A percentile compares a stretch with the other conserved stretches of the same genome.
These are phyloP conservation scores for Ajuga reptans DNA, from an alignment of 305 asterid genomes.

Conservation along the genomic window DNA sequence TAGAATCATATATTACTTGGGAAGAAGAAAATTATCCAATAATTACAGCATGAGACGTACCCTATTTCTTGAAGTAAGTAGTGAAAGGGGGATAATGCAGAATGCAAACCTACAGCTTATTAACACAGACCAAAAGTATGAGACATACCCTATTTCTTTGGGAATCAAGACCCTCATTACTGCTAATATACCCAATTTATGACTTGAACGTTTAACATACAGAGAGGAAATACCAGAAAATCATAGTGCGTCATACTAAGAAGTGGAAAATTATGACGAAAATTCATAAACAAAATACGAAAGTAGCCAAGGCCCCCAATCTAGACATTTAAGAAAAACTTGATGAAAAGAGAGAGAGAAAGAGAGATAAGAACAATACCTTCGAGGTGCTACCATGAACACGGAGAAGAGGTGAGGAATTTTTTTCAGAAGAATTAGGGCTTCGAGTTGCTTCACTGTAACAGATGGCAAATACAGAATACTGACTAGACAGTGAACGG, in stretches of 20 bases:
- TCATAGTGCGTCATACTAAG: neutral
- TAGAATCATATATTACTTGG: neutral
- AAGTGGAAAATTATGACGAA: neutral
- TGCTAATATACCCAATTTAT: neutral
- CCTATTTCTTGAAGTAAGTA: neutral
- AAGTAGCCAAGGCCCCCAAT: neutral
- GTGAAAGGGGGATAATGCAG: neutral
- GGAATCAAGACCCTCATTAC: neutral
- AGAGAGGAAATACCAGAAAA: neutral
- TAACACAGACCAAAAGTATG: neutral
- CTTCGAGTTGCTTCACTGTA: neutral
- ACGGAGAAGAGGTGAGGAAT: neutral
- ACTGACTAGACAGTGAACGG: neutral
- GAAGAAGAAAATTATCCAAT: neutral
- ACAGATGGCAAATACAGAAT: neutral
- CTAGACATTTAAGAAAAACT: neutral
- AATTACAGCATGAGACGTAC: neutral
- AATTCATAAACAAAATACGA: neutral
- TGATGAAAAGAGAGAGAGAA: neutral
- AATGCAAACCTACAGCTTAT: neutral
- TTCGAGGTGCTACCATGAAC: neutral
- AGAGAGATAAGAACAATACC: neutral
- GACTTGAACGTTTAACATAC: neutral
- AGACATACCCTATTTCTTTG: neutral
- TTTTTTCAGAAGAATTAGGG: slow-evolving; percentile 4